These are phyloP conservation scores for Populus davidiana DNA, from an alignment of 345 rosid genomes.

Conservation along the genomic window DNA sequence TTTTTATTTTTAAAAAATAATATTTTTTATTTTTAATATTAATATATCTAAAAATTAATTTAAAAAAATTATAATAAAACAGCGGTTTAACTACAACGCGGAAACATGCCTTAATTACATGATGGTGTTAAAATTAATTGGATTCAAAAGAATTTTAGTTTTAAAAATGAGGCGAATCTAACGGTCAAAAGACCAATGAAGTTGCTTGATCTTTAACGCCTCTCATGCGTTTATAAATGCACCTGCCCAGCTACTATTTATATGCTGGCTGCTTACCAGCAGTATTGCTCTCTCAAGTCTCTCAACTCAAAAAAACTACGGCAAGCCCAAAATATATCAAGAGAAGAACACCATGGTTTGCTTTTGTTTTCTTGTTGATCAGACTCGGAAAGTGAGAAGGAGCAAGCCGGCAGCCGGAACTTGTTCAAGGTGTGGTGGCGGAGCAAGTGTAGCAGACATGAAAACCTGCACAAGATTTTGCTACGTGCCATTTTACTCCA, in stretches of 20 bases:
- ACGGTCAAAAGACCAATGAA: not conserved
- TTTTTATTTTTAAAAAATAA: too few relatives aligned
- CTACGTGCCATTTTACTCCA: conserved; percentile 77
- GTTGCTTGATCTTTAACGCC: conserved; percentile 13
- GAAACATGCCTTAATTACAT: too few relatives aligned
- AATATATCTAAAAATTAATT: too few relatives aligned
- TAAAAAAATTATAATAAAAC: too few relatives aligned
- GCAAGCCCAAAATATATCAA: not conserved
- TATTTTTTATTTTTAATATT: too few relatives aligned
- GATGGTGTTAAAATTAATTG: too few relatives aligned
- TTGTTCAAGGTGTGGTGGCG: conserved; percentile 90
- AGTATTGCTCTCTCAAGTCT: not conserved
- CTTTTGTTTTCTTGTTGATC: conserved; percentile 85
- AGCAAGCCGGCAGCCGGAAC: conserved; percentile 90
- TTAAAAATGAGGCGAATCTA: not conserved
- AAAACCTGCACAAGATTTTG: conserved; percentile 78
- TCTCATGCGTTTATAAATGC: not conserved
- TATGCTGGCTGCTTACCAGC: not conserved
- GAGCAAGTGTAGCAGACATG: conserved; percentile 97
- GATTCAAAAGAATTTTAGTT: too few relatives aligned
- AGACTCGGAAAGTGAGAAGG: conserved; percentile 60
- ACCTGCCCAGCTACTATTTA: too few relatives aligned
- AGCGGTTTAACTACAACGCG: too few relatives aligned
- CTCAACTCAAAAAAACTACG: not conserved
- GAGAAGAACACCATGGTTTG: conserved; percentile 42